Percentiles rank a stretch among this genome's conserved stretches.
Conservation (phyloP, 225 moss, liverwort and hornwort genomes). For the Polytrichum commune region DNA sequence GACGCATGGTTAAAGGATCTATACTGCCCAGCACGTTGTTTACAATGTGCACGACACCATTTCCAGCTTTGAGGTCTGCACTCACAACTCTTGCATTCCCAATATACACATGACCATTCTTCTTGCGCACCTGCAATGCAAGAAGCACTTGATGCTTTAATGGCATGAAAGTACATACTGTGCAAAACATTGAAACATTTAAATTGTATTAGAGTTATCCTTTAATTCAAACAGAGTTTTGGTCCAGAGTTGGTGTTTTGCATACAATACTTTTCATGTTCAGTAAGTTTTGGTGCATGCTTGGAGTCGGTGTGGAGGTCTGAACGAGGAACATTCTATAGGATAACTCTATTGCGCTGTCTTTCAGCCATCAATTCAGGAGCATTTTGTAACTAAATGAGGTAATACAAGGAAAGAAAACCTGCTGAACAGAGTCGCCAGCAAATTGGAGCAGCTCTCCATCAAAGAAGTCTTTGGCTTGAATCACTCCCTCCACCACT, state of each 20-base stretch:
- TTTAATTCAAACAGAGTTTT: no score
- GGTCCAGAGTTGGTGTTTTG: no score
- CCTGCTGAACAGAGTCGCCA: slow-evolving; percentile 24
- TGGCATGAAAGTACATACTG: not conserved
- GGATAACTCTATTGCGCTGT: not conserved
- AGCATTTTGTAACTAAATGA: not conserved
- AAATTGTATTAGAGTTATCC: no score
- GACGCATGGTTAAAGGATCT: slow-evolving; percentile 18
- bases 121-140: slow-evolving; percentile 16
- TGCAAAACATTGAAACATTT: not conserved
- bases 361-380: not conserved
- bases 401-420: not conserved
- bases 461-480: slow-evolving; percentile 9
- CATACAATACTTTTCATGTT: no score
- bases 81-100: slow-evolving; percentile 19
- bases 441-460: slow-evolving; percentile 12
- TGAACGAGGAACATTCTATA: no score
- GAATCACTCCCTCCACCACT: slow-evolving; percentile 21
- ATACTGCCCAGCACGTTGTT: slow-evolving; percentile 25
- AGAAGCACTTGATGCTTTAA: not conserved
- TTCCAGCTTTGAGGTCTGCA: slow-evolving; percentile 10
- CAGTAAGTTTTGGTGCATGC: no score
- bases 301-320: no score
- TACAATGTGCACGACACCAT: slow-evolving; percentile 26
- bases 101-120: slow-evolving; percentile 6